Evolutionary conservation across 768 basidiomycete species (phyloP).

Genomic region (Suillus occidentalis): DNA sequence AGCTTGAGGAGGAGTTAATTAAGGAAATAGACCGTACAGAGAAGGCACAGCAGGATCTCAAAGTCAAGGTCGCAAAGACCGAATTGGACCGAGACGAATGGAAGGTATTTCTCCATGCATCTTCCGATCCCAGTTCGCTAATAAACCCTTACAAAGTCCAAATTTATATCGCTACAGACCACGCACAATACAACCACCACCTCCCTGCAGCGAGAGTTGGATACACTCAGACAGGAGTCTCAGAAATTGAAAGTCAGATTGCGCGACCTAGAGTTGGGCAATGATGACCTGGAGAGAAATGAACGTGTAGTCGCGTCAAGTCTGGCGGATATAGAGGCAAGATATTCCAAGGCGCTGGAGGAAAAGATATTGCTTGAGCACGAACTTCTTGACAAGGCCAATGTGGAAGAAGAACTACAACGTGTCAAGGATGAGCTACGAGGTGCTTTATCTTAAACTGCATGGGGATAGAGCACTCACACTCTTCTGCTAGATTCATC

Average conservation of each 20-base stretch:
- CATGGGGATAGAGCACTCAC: constrained; percentile 14
- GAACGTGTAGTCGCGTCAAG: constrained; percentile 86
- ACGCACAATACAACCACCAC: constrained; percentile 87
- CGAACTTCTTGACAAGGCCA: constrained; percentile 88
- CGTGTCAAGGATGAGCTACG: constrained; percentile 89
- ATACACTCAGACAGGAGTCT: constrained; percentile 73
- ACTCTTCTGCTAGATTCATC: constrained; percentile 62
- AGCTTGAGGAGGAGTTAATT: constrained; percentile 92
- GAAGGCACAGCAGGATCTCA: constrained; percentile 78
- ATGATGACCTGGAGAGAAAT: constrained; percentile 94
- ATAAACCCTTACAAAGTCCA: constrained; percentile 46
- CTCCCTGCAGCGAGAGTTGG: constrained; percentile 90
- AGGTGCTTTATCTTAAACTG: constrained; percentile 49
- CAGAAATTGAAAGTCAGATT: constrained; percentile 71
- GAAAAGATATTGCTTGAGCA: constrained; percentile 98
- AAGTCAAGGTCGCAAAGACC: constrained; percentile 65
- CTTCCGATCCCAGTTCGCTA: background rate
- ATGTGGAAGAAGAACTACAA: constrained; percentile 87
- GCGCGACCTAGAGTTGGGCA: constrained; percentile 93
- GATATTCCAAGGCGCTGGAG: constrained; percentile 88
- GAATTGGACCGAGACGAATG: constrained; percentile 85
- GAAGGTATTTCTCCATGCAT: constrained; percentile 63
- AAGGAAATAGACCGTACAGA: constrained; percentile 86
- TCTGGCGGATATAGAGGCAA: constrained; percentile 81
- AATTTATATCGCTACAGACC: constrained; percentile 87